Conservation (phyloP, 1,139 yeast species). For the Saccharomyces uvarum region DNA sequence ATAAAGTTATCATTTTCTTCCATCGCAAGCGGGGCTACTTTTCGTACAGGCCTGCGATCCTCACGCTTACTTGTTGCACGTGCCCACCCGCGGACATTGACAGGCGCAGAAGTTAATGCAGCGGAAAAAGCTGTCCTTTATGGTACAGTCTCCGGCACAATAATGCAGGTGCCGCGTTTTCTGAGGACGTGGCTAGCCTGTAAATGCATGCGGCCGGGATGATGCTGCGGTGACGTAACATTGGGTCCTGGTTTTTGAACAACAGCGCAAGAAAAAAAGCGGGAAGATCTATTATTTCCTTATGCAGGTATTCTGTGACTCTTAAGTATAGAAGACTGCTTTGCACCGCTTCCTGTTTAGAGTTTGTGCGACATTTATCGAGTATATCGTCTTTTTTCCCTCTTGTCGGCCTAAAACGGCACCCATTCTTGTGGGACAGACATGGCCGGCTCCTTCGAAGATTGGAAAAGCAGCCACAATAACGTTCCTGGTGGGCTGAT, state of each 20-base stretch:
- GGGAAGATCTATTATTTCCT: neutral
- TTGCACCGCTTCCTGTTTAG: neutral
- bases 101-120: neutral
- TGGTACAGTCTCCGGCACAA: neutral
- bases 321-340: neutral
- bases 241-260: neutral
- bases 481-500: neutral
- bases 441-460: neutral
- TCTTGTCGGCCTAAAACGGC: neutral
- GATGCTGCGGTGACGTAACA: neutral
- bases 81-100: neutral
- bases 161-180: neutral
- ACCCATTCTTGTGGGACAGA: neutral
- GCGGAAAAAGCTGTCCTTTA: neutral
- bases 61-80: neutral
- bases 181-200: neutral
- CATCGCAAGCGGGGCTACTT: neutral
- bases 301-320: conserved; percentile 1
- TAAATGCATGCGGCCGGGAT: neutral
- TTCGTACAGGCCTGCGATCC: neutral
- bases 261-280: neutral
- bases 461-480: neutral
- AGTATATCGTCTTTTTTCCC: neutral
- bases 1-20: neutral
- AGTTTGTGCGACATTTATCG: neutral